Evolutionary conservation across 371 early-diverging fungal genomes (phyloP), one percentile per base, ranked within the genome.

Genomic region (Rhizopus microsporus): DNA sequence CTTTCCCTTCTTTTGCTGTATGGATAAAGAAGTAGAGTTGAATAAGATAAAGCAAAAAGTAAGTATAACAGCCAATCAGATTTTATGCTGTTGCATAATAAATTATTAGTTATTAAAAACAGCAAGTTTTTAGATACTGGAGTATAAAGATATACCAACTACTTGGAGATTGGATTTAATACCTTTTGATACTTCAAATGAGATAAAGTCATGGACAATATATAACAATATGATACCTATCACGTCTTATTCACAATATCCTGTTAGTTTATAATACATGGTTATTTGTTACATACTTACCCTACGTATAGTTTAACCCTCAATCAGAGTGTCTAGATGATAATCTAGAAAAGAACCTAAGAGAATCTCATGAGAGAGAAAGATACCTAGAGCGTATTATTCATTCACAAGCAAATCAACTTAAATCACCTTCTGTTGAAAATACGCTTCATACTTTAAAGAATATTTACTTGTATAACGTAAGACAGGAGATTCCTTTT

Each of bases 391-490:
- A 73, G 42, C 51, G 57, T 15, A 64, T 73, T 44, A 57, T 65
- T 7, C 67, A 63, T 6, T 67, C 74, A 7, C 74, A 73, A 47
- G 57, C 69, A 15, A 62, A 62, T 34, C 74, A 73, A 43, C 35
- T 73, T 10, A 57, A 61, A 13, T 45, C 62, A n/a, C 56, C 64
- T 0, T 54, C 50, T 31, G 47, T 59, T 9, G 57, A 63, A 49
- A 60, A 62, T 23, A 57, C 63, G 7, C 55, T 74, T 16, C 65
- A 74, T 17, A 69, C 70, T 7, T 65, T 74, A 68, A 63, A 59
- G 7, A 67, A 57, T 35, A 60, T 74, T n/a, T 67, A 68, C 35
- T 50, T 69, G 48, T 67, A 63, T 64, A 62, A 59, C 42, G 74
- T 68, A 63, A 46, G 62, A 56, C 42, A 23, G 7, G 17, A 33